Evolutionary conservation across 2,329 filamentous ascomycete species (phyloP).

Genomic region (Fusarium brachygibbosum): DNA sequence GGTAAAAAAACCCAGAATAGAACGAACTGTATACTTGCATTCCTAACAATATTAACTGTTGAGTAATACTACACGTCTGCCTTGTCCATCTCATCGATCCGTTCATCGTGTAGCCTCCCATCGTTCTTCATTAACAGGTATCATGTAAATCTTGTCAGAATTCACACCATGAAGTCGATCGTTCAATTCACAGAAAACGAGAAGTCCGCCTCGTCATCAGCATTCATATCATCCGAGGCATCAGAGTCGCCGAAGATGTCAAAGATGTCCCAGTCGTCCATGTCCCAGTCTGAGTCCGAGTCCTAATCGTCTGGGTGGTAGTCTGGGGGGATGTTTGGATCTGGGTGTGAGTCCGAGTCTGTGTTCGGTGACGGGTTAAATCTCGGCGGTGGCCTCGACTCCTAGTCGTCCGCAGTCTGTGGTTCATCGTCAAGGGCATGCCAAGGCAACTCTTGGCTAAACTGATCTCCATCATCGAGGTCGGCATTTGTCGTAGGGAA

Average conservation of each 20-base stretch:
- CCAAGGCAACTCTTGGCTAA: not conserved
- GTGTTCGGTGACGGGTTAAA: not conserved
- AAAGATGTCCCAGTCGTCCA: too few relatives aligned
- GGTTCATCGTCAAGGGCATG: not conserved
- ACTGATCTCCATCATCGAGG: not conserved
- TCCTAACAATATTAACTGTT: slow-evolving; percentile 38
- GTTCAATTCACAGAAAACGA: not conserved
- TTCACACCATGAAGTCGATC: too few relatives aligned
- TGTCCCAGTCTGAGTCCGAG: not conserved
- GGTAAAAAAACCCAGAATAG: slow-evolving; percentile 43
- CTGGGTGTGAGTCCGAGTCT: not conserved
- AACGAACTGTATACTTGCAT: slow-evolving; percentile 43
- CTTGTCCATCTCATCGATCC: not conserved
- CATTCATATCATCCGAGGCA: not conserved
- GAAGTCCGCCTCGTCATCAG: not conserved
- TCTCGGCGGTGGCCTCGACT: not conserved
- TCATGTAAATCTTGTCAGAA: not conserved
- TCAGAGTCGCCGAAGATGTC: not conserved
- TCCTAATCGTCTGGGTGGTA: not conserved
- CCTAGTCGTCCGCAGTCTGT: not conserved
- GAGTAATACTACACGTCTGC: slow-evolving; percentile 42
- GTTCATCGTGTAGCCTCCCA: too few relatives aligned
- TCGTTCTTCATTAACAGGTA: not conserved
- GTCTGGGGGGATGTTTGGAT: too few relatives aligned
- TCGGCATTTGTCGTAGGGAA: not conserved